These are phyloP conservation scores for Calcarisporium arbuscula DNA, from an alignment of 2,329 filamentous ascomycete genomes.

Conservation along the genomic window DNA sequence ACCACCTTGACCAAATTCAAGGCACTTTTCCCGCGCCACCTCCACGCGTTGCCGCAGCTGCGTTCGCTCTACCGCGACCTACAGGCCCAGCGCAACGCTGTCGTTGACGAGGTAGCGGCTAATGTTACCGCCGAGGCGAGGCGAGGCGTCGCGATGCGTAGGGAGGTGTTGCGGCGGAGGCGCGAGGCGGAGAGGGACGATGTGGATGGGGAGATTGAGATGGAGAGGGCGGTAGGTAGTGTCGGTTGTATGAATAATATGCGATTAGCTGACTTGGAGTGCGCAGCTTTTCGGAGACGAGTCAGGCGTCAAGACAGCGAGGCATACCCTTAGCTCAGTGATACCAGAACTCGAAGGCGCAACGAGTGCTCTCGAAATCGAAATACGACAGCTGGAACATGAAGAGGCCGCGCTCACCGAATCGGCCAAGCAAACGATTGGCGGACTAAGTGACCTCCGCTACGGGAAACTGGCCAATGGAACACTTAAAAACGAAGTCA, in stretches of 20 bases:
- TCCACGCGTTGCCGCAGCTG: constrained; percentile 61
- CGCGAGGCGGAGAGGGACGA: constrained; percentile 48
- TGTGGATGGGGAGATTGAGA: constrained; percentile 56
- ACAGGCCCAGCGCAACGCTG: constrained; percentile 63
- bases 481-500: constrained; percentile 57
- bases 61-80: constrained; percentile 72
- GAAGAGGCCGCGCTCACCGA: constrained; percentile 56
- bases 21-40: constrained; percentile 63
- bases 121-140: constrained; percentile 62
- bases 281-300: constrained; percentile 51
- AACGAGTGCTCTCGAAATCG: constrained; percentile 56
- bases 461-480: constrained; percentile 68
- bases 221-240: constrained; percentile 48
- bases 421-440: constrained; percentile 59
- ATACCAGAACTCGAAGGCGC: constrained; percentile 65
- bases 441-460: constrained; percentile 72
- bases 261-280: background rate
- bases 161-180: constrained; percentile 48
- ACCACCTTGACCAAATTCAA: constrained; percentile 70
- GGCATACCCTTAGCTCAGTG: constrained; percentile 59
- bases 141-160: constrained; percentile 51
- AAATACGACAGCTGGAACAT: constrained; percentile 59
- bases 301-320: constrained; percentile 37
- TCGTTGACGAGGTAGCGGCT: constrained; percentile 59
- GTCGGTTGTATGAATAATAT: background rate